Conservation (phyloP, 345 rosid species). For the Salix caprea region DNA sequence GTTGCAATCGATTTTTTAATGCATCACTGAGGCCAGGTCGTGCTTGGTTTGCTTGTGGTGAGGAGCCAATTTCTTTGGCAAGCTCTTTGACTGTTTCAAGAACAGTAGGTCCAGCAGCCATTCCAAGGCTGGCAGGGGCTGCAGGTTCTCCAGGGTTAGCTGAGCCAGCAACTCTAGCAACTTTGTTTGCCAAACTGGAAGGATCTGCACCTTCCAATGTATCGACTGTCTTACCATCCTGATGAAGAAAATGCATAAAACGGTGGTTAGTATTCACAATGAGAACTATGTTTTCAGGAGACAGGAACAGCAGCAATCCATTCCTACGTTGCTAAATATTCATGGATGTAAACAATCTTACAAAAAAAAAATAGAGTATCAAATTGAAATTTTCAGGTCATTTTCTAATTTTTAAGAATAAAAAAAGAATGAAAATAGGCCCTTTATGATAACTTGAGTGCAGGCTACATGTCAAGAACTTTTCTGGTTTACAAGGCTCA, state of each 20-base stretch:
- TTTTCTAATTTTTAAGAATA: background rate
- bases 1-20: slow-evolving; percentile 47
- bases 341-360: background rate
- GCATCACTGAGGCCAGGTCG: slow-evolving; percentile 36
- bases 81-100: slow-evolving; percentile 73
- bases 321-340: background rate
- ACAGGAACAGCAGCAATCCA: background rate
- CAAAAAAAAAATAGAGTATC: background rate
- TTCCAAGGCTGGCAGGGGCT: slow-evolving; percentile 94
- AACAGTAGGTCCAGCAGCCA: slow-evolving; percentile 84
- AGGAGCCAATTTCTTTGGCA: slow-evolving; percentile 50
- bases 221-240: slow-evolving; percentile 82
- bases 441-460: background rate
- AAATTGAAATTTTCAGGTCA: background rate
- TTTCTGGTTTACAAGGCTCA: background rate
- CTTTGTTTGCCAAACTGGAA: slow-evolving; percentile 89
- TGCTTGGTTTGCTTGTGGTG: slow-evolving; percentile 32
- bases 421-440: background rate
- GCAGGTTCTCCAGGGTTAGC: slow-evolving; percentile 69
- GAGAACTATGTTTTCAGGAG: background rate
- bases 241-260: slow-evolving; percentile 1
- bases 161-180: slow-evolving; percentile 66
- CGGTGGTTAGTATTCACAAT: background rate
- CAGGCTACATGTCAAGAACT: background rate
- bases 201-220: slow-evolving; percentile 96